These are phyloP conservation scores for Thalassia testudinum DNA, from an alignment of 116 monocot genomes.

Conservation along the genomic window DNA sequence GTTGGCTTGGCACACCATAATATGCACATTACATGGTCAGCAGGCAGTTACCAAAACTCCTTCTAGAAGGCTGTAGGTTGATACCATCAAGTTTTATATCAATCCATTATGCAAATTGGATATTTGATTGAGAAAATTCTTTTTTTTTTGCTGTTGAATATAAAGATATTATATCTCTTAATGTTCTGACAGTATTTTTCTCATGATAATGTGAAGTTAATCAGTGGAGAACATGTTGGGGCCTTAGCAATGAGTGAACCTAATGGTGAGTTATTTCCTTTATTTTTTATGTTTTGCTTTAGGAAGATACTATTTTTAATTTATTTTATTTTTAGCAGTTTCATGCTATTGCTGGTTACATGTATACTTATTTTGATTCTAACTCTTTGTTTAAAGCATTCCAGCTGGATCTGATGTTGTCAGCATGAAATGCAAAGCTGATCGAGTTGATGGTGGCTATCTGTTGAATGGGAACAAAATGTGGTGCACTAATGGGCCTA, in stretches of 20 bases:
- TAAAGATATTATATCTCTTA: not conserved
- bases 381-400: slow-evolving; percentile 4
- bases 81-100: too few species aligned
- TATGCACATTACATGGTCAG: too few species aligned
- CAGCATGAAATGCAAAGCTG: slow-evolving; percentile 99
- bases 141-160: too few species aligned
- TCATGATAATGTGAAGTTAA: slow-evolving; percentile 38
- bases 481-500: slow-evolving; percentile 97
- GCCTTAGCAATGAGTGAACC: slow-evolving; percentile 96
- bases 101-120: too few species aligned
- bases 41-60: too few species aligned
- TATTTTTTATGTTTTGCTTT: not conserved
- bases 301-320: not conserved
- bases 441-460: slow-evolving; percentile 82
- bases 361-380: not conserved
- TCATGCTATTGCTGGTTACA: not conserved
- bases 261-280: slow-evolving; percentile 40
- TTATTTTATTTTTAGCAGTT: not conserved
- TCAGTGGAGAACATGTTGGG: slow-evolving; percentile 94
- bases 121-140: too few species aligned
- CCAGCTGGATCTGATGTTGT: slow-evolving; percentile 99
- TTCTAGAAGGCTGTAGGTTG: too few species aligned
- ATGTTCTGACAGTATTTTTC: not conserved
- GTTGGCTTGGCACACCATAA: too few species aligned
- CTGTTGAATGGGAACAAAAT: slow-evolving; percentile 93